Evolutionary conservation across 805 yeast genomes (phyloP), one percentile per base, ranked within the genome.

Genomic region (Candida insectorum): DNA sequence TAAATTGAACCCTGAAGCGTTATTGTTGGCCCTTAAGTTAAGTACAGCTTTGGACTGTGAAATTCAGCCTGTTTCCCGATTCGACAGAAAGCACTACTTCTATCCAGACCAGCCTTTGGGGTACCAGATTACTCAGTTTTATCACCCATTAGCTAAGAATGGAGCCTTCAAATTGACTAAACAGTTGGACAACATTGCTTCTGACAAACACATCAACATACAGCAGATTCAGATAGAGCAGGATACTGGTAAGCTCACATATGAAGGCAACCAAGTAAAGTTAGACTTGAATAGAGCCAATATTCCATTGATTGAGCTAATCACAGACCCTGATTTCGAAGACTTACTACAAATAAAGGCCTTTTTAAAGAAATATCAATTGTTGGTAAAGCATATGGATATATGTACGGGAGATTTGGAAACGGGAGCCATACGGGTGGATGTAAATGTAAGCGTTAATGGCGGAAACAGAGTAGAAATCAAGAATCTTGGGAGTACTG

Each of bases 81-180:
- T 93, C 56, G 98, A 93, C 52, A 68, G 98, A 45, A 93, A 93
- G 57, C 98, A 93, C 55, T 93, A 93, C 56, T 88, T 93, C 57
- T 93, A 93, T 56, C 91, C 89, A 1, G 98, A 93, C 56, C 97
- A 93, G 54, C 98, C 98, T 0, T 60, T 84, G 33, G 98, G 98
- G 1, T 93, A 88, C 58, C 98, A 93, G 55, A 83, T 93, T 31
- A 93, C 98, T 0, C 98, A 93, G 58, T 85, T 78, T 51, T 86
- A 74, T 53, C 70, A 71, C 22, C 97, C 97, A 1, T 65, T 85
- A 29, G 93, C 96, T 2, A 63, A 56, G 20, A 69, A 75, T 30
- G 98, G 98, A 0, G 43, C 34, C 14, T 30, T 91, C 19, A 52
- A 52, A 15, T 54, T 91, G 25, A 52, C 48, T 8, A 56, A 60